phyloP scores from a whole-genome alignment of 148 eudicot genomes.

The Rhododendron vialii region DNA sequence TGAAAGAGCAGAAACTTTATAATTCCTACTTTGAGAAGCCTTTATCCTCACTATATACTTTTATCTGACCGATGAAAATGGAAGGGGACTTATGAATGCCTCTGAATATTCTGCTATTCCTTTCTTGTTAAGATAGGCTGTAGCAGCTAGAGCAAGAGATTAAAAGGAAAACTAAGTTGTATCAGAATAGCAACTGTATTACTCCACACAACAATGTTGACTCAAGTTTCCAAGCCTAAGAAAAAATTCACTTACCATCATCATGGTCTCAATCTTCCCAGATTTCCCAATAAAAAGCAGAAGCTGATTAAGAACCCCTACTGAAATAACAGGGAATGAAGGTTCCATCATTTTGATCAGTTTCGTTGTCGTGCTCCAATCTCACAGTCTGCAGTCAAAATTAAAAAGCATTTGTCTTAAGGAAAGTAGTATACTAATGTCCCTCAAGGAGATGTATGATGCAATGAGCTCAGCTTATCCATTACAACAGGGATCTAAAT shows the following conservation, averaged over 20 bases:
- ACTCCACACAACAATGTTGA: background rate
- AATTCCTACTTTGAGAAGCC: background rate
- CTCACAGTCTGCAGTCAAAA: constrained; percentile 57
- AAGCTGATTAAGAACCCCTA: constrained; percentile 75
- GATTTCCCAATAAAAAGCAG: constrained; percentile 74
- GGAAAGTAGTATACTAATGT: background rate
- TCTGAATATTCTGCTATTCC: background rate
- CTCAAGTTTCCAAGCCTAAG: background rate
- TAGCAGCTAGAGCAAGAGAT: background rate
- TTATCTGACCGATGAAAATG: background rate
- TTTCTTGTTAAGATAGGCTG: background rate
- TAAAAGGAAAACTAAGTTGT: background rate
- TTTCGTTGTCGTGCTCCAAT: constrained; percentile 63
- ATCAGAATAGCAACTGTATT: background rate
- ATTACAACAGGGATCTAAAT: background rate
- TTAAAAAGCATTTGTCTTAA: constrained; percentile 3
- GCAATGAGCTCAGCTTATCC: background rate
- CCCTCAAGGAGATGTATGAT: background rate
- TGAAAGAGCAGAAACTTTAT: background rate
- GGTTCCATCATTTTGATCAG: constrained; percentile 68
- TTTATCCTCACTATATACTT: background rate
- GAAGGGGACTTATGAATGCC: background rate
- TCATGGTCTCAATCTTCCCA: constrained; percentile 80
- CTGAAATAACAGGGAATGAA: constrained; percentile 51
- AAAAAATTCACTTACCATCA: constrained; percentile 56